phyloP scores from a whole-genome alignment of 192 early-diverging fungal genomes.

The Piromyces sp. region DNA sequence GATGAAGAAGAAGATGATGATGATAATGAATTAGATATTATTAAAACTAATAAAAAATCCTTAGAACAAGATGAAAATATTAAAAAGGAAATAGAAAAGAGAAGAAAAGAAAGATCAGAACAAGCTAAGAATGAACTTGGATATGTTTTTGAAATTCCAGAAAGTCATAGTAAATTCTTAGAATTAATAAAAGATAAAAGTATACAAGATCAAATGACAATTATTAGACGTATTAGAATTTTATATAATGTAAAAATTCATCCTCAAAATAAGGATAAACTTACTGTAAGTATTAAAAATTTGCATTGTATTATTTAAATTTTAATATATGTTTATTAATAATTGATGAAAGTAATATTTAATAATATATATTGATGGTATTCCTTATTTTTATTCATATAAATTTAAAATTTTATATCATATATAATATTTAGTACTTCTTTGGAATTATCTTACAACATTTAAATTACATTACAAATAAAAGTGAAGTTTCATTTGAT shows the following conservation, averaged over 20 bases:
- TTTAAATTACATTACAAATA: neutral
- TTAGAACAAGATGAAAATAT: neutral
- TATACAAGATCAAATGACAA: conserved; percentile 47
- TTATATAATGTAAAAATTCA: conserved; percentile 69
- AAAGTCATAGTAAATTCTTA: conserved; percentile 48
- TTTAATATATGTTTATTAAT: no score
- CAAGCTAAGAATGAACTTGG: conserved; percentile 42
- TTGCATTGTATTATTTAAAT: neutral
- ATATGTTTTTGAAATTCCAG: conserved; percentile 70
- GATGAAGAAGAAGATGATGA: neutral
- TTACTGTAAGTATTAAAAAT: conserved; percentile 9
- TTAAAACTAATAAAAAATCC: neutral
- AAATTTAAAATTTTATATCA: no score
- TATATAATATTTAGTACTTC: neutral
- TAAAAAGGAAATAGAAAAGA: neutral
- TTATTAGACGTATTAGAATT: conserved; percentile 65
- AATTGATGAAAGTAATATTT: no score
- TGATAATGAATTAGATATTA: neutral
- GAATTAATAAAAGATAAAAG: conserved; percentile 40
- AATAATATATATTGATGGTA: no score
- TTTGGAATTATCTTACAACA: neutral
- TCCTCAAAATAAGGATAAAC: conserved; percentile 60
- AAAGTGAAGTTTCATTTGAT: conserved; percentile 11
- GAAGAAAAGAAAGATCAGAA: neutral
- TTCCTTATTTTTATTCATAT: no score